phyloP scores from a whole-genome alignment of 1,284 basidiomycete genomes.

The Cryptococcus wingfieldii region DNA sequence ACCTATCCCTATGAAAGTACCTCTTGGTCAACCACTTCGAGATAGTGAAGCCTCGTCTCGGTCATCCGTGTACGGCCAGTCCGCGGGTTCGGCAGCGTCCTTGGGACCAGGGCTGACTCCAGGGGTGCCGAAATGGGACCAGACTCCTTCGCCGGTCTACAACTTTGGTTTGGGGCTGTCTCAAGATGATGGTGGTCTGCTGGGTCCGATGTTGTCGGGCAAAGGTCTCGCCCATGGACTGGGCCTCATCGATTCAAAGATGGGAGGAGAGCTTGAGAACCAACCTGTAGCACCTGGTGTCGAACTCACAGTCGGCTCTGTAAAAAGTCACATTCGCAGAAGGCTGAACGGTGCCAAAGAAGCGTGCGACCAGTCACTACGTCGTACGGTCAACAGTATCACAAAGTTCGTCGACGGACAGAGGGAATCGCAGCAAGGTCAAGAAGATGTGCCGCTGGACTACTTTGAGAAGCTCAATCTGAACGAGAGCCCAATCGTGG shows the following conservation, averaged over 20 bases:
- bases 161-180: neutral
- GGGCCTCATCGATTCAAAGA: too few species aligned
- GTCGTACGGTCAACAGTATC: slow-evolving; percentile 86
- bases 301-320: slow-evolving; percentile 58
- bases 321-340: slow-evolving; percentile 86
- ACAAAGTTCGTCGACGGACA: slow-evolving; percentile 89
- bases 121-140: neutral
- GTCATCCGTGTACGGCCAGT: slow-evolving; percentile 33
- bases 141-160: slow-evolving; percentile 1
- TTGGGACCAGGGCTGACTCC: slow-evolving; percentile 8
- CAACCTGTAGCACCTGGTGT: slow-evolving; percentile 36
- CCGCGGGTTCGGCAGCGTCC: slow-evolving; percentile 3
- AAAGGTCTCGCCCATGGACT: too few species aligned
- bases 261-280: slow-evolving; percentile 15
- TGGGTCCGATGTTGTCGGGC: too few species aligned
- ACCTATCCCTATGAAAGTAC: slow-evolving; percentile 10
- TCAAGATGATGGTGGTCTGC: neutral
- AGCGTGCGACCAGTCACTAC: slow-evolving; percentile 91
- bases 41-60: slow-evolving; percentile 19
- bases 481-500: slow-evolving; percentile 35
- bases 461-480: slow-evolving; percentile 43
- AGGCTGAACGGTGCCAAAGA: slow-evolving; percentile 90
- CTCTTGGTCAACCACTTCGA: slow-evolving; percentile 3
- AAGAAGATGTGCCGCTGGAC: slow-evolving; percentile 28
- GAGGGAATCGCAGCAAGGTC: slow-evolving; percentile 25